Base-by-base conservation (phyloP, 2,329 filamentous ascomycete genomes). In the Fusarium albidum region DNA sequence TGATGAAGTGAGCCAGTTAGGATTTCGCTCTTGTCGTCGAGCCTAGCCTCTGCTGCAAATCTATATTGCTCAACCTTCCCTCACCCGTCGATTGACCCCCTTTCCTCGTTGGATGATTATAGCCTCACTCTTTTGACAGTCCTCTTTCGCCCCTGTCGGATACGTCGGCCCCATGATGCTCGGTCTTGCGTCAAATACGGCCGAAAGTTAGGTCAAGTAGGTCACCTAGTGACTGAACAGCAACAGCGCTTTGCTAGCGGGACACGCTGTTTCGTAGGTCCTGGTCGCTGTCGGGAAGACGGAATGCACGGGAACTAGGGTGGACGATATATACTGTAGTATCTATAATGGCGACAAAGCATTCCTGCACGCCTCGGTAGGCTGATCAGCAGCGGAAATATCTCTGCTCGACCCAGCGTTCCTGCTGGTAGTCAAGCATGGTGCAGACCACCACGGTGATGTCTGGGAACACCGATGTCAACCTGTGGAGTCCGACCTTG, bases 381-480 rank as follows among this genome's bases (percentile, higher is more conserved):
- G 18, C 26, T 13, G 28, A 41, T 71, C 55, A 96, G 73, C 92
- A 96, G n/a, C 93, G 87, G 71, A 96, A 89, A 73, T 97, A 98
- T 68, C 87, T 86, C 70, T 85, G 87, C 77, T 97, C 94, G 39
- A 97, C 85, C 93, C 93, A 98, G 59, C 93, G 83, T 62, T 89
- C 86, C 74, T 97, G 91, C 57, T 89, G 85, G 64, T 96, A 92
- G 49, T 88, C 84, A 25, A 93, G 86, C 67, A 96, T 82, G 56
- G 88, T 88, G 62, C 91, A 91, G 25, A 96, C 88, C 14, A 98
- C 92, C 14, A 96, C 89, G 45, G 88, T 89, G 41, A 98, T 88
- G 5, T 88, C 87, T 0, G 95, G 92, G 67, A 95, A 99, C 4
- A 96, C 95, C 51, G 88, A 91, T 56, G 91, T 90, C 66, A 99